Evolutionary conservation across 169 alveolate species (phyloP).

Genomic region (Plasmodium reichenowi): DNA sequence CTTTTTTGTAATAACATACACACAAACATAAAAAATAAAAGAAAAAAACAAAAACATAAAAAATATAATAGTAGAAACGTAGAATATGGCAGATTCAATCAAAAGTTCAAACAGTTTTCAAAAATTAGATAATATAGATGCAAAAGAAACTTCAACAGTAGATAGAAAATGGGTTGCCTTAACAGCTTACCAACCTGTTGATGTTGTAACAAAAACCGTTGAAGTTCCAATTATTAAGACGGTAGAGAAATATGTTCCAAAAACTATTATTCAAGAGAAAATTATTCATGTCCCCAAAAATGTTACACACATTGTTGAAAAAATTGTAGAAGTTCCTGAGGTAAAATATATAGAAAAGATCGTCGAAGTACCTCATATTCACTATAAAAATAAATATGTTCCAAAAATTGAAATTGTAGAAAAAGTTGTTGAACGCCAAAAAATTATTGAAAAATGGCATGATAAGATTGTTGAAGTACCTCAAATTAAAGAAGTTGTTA

Average conservation of each 20-base stretch:
- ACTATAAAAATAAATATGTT: conserved; percentile 87
- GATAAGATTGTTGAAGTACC: conserved; percentile 91
- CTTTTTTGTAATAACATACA: too few species aligned
- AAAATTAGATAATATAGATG: conserved; percentile 79
- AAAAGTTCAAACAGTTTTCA: conserved; percentile 73
- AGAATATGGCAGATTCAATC: conserved; percentile 76
- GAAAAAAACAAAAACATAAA: conserved; percentile 48
- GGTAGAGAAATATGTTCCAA: conserved; percentile 85
- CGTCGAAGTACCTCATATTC: conserved; percentile 91
- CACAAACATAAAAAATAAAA: too few species aligned
- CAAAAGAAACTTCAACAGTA: conserved; percentile 78
- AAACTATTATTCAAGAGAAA: conserved; percentile 89
- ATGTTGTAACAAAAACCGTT: conserved; percentile 86
- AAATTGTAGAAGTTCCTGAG: conserved; percentile 91
- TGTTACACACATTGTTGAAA: conserved; percentile 90
- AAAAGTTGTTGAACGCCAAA: conserved; percentile 88
- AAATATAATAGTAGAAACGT: conserved; percentile 71
- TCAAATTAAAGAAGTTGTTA: conserved; percentile 89
- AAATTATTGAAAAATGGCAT: conserved; percentile 89
- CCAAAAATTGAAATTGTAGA: conserved; percentile 91
- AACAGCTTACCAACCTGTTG: conserved; percentile 92
- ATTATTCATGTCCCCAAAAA: conserved; percentile 90
- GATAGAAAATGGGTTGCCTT: conserved; percentile 87
- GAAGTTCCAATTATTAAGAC: conserved; percentile 87
- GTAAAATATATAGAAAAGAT: conserved; percentile 90